A percentile compares a stretch with the other conserved stretches of the same genome.
phyloP scores from a whole-genome alignment of 495 filamentous ascomycete genomes.

The Delitschia confertaspora region DNA sequence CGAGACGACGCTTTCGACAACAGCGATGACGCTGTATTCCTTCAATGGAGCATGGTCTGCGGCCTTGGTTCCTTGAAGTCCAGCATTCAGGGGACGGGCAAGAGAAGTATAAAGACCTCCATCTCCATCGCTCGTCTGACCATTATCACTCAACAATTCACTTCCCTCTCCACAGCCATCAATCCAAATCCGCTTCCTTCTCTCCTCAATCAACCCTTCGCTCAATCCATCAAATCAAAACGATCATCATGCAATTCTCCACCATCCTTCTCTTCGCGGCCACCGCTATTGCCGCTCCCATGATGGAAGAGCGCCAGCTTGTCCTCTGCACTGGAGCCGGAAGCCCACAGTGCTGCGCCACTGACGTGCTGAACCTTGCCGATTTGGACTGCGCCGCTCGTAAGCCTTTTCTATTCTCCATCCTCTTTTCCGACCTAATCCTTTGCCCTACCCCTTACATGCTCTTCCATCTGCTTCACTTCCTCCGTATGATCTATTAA shows the following conservation, averaged over 20 bases:
- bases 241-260: constrained; percentile 37
- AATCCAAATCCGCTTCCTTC: constrained; percentile 11
- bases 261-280: constrained; percentile 35
- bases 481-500: background rate
- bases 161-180: background rate
- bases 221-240: constrained; percentile 13
- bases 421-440: background rate
- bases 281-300: constrained; percentile 29
- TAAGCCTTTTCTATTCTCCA: constrained; percentile 25
- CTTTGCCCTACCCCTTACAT: background rate
- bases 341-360: constrained; percentile 39
- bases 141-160: constrained; percentile 21
- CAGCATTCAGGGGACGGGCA: constrained; percentile 1
- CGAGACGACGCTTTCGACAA: constrained; percentile 6
- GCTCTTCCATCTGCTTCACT: constrained; percentile 1
- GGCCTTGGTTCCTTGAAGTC: background rate
- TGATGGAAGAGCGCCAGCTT: constrained; percentile 27
- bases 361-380: constrained; percentile 40
- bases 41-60: constrained; percentile 1
- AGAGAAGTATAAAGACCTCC: constrained; percentile 21
- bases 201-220: background rate
- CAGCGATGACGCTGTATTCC: constrained; percentile 1
- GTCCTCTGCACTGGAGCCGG: constrained; percentile 19
- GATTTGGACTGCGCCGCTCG: constrained; percentile 41
- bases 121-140: too few species aligned